These are phyloP conservation scores for Sutorius australiensis DNA, from an alignment of 768 basidiomycete genomes.

Conservation along the genomic window DNA sequence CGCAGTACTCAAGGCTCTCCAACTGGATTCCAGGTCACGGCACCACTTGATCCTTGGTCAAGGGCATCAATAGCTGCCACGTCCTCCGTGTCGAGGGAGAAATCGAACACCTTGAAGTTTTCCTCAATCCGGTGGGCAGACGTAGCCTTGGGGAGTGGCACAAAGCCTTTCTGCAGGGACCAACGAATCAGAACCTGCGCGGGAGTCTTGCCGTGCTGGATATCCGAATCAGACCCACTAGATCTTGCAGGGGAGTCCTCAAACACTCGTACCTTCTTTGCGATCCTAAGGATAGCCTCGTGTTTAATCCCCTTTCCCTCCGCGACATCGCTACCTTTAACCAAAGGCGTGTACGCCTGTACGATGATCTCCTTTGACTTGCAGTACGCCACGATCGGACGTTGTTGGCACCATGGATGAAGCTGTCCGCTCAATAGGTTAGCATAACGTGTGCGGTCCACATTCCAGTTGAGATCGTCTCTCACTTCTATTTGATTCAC, in stretches of 20 bases:
- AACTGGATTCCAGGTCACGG: conserved; percentile 81
- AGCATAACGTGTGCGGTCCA: background rate
- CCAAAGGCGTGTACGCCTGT: conserved; percentile 71
- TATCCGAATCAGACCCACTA: background rate
- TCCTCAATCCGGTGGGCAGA: conserved; percentile 60
- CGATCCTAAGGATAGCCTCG: conserved; percentile 45
- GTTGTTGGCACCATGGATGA: conserved; percentile 79
- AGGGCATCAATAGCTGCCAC: conserved; percentile 61
- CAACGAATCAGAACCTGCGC: conserved; percentile 51
- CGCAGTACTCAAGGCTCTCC: conserved; percentile 24
- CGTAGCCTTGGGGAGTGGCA: conserved; percentile 77
- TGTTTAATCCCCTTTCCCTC: conserved; percentile 41
- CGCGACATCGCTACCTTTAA: conserved; percentile 39
- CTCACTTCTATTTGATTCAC: conserved; percentile 30
- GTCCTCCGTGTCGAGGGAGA: conserved; percentile 60
- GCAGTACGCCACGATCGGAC: conserved; percentile 71
- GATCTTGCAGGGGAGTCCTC: background rate
- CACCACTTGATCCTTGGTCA: conserved; percentile 66
- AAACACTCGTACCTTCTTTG: conserved; percentile 47
- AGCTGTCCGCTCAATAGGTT: conserved; percentile 39
- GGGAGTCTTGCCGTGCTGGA: conserved; percentile 26
- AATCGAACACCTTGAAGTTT: conserved; percentile 75
- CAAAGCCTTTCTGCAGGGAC: conserved; percentile 49
- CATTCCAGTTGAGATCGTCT: background rate
- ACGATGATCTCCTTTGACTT: conserved; percentile 52